These are phyloP conservation scores for Aureoboletus auriporus DNA, from an alignment of 768 basidiomycete genomes.

Conservation along the genomic window DNA sequence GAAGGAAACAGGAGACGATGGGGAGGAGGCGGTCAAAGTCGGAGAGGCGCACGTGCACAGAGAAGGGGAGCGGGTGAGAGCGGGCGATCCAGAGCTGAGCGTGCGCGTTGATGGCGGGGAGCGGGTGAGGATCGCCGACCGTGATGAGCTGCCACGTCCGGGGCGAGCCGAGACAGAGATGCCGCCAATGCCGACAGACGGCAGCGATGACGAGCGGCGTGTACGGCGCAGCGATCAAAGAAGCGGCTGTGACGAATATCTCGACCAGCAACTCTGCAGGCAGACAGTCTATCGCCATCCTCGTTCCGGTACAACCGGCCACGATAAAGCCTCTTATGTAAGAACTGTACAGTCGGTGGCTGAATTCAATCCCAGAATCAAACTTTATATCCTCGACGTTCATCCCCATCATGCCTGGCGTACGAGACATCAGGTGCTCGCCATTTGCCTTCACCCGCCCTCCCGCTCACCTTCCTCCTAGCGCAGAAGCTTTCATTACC, in stretches of 20 bases:
- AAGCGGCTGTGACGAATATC: slow-evolving; percentile 44
- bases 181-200: slow-evolving; percentile 60
- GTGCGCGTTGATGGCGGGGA: slow-evolving; percentile 41
- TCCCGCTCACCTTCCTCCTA: slow-evolving; percentile 28
- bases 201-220: slow-evolving; percentile 45
- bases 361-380: slow-evolving; percentile 32
- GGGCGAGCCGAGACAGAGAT: slow-evolving; percentile 51
- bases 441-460: background rate
- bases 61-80: slow-evolving; percentile 52
- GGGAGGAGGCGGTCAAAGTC: slow-evolving; percentile 53
- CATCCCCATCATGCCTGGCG: slow-evolving; percentile 67
- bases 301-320: background rate
- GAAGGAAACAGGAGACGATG: slow-evolving; percentile 59
- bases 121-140: slow-evolving; percentile 41
- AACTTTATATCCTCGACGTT: slow-evolving; percentile 40
- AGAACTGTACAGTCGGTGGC: slow-evolving; percentile 39
- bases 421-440: slow-evolving; percentile 71
- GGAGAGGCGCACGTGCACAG: slow-evolving; percentile 47
- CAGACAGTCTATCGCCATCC: slow-evolving; percentile 29
- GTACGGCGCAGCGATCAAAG: slow-evolving; percentile 40
- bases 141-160: slow-evolving; percentile 56
- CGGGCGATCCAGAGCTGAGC: slow-evolving; percentile 51
- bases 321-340: background rate
- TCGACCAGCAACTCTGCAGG: slow-evolving; percentile 63
- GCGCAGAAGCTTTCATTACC: slow-evolving; percentile 89